Evolutionary conservation across 2,329 filamentous ascomycete genomes (phyloP), one percentile per base, ranked within the genome.

Genomic region (Apiospora arundinis): DNA sequence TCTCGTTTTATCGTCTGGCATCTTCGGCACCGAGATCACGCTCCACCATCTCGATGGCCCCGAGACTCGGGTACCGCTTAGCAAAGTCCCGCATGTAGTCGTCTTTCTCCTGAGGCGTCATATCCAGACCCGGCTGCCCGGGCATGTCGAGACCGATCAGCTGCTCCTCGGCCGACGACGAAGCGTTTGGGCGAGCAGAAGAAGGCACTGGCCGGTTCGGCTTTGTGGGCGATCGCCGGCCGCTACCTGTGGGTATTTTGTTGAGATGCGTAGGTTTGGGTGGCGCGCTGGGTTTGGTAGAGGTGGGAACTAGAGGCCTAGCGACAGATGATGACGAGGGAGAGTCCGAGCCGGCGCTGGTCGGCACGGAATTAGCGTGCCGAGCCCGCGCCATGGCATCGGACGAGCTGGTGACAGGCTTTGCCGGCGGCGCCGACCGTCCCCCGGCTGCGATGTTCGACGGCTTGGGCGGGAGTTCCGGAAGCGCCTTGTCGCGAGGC

Each of bases 1-100:
- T 6, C 12, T 6, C 5, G 9, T 28, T 63, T 21, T 40, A 63
- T 70, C 75, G 74, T 69, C 72, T 75, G 11, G 75, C 78, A 14
- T 76, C 79, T 74, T 83, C 83, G 21, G 80, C 83, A 12, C 80
- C 82, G 71, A 88, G 79, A 69, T 89, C 92, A 72, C 91, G 89
- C 83, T 96, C 93, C n/a, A 94, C 92, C 91, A 95, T 93, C 83
- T 98, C 95, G 75, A 98, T 89, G 12, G 94, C 89, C 70, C 91
- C 92, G 72, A 98, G 83, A 79, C 93, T 97, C 0, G 95, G 95
- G 81, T 95, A 98, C 72, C 94, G 87, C 82, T 95, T 95, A 73
- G 91, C 92, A 80, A 98, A 98, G 78, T 93, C 82, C 72, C 83
- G 81, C 63, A 92, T 81, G 77, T 92, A 92, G 75, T 95, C 93